Conservation (phyloP, 192 early-diverging fungal species). For the Backusella westeae region DNA sequence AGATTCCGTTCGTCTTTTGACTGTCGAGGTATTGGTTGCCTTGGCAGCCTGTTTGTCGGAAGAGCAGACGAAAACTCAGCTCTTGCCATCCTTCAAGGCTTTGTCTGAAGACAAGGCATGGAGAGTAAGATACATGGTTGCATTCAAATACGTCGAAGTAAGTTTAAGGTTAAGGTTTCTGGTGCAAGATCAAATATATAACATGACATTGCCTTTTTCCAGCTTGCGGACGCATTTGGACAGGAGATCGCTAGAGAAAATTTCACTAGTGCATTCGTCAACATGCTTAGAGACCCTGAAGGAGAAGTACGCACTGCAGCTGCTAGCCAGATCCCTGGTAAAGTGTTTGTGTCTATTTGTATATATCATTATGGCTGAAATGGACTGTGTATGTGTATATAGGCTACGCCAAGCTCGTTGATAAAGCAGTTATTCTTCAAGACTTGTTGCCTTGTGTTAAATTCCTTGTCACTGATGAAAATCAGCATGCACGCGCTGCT, state of each 20-base stretch:
- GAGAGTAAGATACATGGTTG: slow-evolving; percentile 99
- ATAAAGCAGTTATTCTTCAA: slow-evolving; percentile 74
- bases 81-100: slow-evolving; percentile 68
- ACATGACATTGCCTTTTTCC: not conserved
- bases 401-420: slow-evolving; percentile 67
- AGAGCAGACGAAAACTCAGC: slow-evolving; percentile 75
- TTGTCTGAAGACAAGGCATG: slow-evolving; percentile 94
- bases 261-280: slow-evolving; percentile 81
- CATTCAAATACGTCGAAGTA: slow-evolving; percentile 95
- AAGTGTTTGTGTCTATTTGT: not conserved
- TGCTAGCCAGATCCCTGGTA: slow-evolving; percentile 83
- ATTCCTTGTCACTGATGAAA: slow-evolving; percentile 91
- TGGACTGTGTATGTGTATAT: not conserved
- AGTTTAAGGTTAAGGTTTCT: not conserved
- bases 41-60: slow-evolving; percentile 78
- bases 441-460: slow-evolving; percentile 89
- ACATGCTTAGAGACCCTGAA: slow-evolving; percentile 91
- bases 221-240: slow-evolving; percentile 82
- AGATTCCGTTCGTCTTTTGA: slow-evolving; percentile 97
- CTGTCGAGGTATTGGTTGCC: slow-evolving; percentile 88
- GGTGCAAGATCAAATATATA: not conserved
- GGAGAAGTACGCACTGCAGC: slow-evolving; percentile 97
- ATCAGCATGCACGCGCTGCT: slow-evolving; percentile 94
- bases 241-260: slow-evolving; percentile 80
- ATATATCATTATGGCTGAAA: not conserved